A percentile compares a stretch with the other conserved stretches of the same genome.
Conservation (phyloP, 805 yeast species). For the Candida ipomoeae region DNA sequence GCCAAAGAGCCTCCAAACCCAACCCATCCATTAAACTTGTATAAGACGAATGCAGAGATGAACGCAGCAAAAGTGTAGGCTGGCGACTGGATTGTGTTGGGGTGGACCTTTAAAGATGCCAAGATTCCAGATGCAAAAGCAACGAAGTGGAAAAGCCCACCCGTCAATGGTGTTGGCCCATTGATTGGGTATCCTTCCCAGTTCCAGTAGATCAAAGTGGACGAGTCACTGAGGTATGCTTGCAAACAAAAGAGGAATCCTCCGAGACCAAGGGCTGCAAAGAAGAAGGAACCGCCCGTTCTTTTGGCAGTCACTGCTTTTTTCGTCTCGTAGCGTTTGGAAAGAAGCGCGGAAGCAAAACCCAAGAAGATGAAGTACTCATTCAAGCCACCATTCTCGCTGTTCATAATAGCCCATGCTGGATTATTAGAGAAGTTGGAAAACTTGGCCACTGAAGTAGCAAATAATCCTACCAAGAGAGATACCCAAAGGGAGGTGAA, state of each 20-base stretch:
- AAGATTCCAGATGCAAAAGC: constrained; percentile 54
- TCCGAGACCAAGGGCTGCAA: constrained; percentile 70
- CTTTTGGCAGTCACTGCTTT: constrained; percentile 2
- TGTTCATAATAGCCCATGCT: constrained; percentile 91
- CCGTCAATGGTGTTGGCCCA: constrained; percentile 86
- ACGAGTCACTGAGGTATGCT: constrained; percentile 76
- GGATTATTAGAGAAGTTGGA: constrained; percentile 85
- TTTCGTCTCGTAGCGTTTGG: constrained; percentile 37
- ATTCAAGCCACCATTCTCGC: constrained; percentile 82
- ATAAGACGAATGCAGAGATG: constrained; percentile 49
- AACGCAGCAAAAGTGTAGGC: constrained; percentile 41
- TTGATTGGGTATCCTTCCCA: constrained; percentile 92
- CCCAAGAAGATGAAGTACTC: constrained; percentile 64
- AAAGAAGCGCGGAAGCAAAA: constrained; percentile 55
- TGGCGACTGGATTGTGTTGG: constrained; percentile 20
- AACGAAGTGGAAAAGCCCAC: constrained; percentile 63
- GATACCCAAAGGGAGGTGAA: constrained; percentile 49
- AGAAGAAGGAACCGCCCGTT: constrained; percentile 41
- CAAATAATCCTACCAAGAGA: constrained; percentile 65
- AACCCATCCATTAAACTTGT: constrained; percentile 56
- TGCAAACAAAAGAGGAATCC: constrained; percentile 66
- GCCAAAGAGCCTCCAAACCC: constrained; percentile 72
- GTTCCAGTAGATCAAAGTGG: constrained; percentile 87
- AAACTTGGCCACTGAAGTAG: constrained; percentile 72
- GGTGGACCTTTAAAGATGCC: constrained; percentile 24